Evolutionary conservation across 2,329 filamentous ascomycete genomes (phyloP).

Genomic region (Periconia sp.): DNA sequence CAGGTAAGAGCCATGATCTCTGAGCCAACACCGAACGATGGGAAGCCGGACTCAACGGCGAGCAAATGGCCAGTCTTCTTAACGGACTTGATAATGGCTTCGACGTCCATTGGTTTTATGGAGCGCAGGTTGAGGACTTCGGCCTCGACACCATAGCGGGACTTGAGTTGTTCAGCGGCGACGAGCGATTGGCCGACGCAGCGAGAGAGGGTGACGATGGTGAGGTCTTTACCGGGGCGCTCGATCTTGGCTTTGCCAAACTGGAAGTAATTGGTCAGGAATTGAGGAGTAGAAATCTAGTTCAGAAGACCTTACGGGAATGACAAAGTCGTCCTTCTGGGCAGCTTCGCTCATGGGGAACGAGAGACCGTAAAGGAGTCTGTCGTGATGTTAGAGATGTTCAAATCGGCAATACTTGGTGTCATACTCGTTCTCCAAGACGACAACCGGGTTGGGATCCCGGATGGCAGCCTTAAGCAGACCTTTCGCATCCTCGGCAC

Average conservation of each 20-base stretch:
- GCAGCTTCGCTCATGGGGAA: constrained; percentile 98
- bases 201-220: constrained; percentile 91
- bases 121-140: constrained; percentile 99
- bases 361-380: constrained; percentile 82
- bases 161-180: constrained; percentile 89
- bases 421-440: constrained; percentile 59
- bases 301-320: constrained; percentile 63
- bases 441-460: constrained; percentile 95
- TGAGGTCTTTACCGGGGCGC: constrained; percentile 92
- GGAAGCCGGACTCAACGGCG: constrained; percentile 94
- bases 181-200: constrained; percentile 91
- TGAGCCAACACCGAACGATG: constrained; percentile 87
- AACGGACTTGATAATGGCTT: constrained; percentile 93
- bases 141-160: constrained; percentile 93
- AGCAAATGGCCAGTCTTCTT: constrained; percentile 98
- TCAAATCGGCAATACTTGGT: neutral
- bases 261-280: constrained; percentile 34
- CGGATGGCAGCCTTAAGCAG: constrained; percentile 96
- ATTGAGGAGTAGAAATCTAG: neutral
- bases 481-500: constrained; percentile 97
- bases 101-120: constrained; percentile 94
- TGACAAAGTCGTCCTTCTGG: constrained; percentile 94
- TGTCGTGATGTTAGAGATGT: constrained; percentile 48
- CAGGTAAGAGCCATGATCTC: constrained; percentile 94
- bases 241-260: constrained; percentile 99